Percentiles rank a stretch among this genome's conserved stretches.
Evolutionary conservation across 495 filamentous ascomycete genomes (phyloP).

Genomic region (Penicillium cataractarum): DNA sequence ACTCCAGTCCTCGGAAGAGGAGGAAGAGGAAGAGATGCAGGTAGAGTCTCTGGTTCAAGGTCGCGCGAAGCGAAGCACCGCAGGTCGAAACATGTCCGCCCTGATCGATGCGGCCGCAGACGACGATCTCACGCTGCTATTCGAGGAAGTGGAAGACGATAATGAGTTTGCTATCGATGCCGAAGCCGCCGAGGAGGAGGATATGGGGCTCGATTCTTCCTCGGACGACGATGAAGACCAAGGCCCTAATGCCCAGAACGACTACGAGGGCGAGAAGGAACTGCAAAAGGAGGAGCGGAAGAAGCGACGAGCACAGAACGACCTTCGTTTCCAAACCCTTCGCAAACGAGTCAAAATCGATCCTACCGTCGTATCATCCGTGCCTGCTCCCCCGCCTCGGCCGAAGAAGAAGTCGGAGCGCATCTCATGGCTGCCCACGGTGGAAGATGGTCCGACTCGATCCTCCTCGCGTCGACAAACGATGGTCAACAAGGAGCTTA

Average conservation of each 20-base stretch:
- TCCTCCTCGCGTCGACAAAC: constrained; percentile 83
- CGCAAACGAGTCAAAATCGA: constrained; percentile 70
- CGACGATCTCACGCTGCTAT: constrained; percentile 78
- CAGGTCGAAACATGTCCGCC: constrained; percentile 80
- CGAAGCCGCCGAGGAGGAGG: constrained; percentile 70
- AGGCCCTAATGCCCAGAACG: constrained; percentile 63
- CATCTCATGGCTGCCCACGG: constrained; percentile 81
- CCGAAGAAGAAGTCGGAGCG: constrained; percentile 94
- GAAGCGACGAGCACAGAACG: constrained; percentile 74
- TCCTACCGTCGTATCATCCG: constrained; percentile 53
- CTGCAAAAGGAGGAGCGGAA: constrained; percentile 68
- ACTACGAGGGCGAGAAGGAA: constrained; percentile 65
- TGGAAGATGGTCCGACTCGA: constrained; percentile 77
- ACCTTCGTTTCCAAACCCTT: constrained; percentile 51
- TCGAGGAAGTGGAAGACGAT: constrained; percentile 85
- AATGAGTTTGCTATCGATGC: constrained; percentile 72
- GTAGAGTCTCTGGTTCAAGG: constrained; percentile 79
- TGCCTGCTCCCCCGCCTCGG: constrained; percentile 54
- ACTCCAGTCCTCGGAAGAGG: constrained; percentile 39
- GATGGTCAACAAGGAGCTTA: constrained; percentile 79
- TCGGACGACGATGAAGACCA: constrained; percentile 75
- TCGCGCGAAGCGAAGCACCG: constrained; percentile 79
- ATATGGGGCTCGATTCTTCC: constrained; percentile 80
- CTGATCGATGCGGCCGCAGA: constrained; percentile 78
- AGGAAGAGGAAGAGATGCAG: constrained; percentile 35